Base-by-base conservation (phyloP, 257 asterid genomes). In the Solanum sejunctum region DNA sequence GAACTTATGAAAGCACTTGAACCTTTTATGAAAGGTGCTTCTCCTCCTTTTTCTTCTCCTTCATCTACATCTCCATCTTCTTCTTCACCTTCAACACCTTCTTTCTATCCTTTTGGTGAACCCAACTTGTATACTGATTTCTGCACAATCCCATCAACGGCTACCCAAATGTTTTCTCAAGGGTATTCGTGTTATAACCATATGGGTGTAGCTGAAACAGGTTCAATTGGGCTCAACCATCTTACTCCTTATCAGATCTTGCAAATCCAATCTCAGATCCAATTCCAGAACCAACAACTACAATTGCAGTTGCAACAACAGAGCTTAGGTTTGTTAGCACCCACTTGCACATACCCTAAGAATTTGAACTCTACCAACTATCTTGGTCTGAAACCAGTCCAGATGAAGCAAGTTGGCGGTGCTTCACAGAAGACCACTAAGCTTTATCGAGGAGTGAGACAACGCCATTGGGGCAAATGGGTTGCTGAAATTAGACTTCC, bases 381-480 rank as follows among this genome's bases (percentile, higher is more conserved):
- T 84, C 95, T 94, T 52, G 89, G 89, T 73, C 97, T 90, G 2
- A 92, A 89, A 56, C 90, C 95, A 57, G 93, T 89, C 83, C 89
- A 84, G 1, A 92, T 94, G 99, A 94, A 95, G 85, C 91, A 89
- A 51, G 43, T 87, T 21, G 95, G 92, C 32, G 95, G 92, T 16
- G 21, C 90, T 61, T 88, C 90, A 26, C 66, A 83, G 0, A 95
- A 95, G 88, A 86, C 98, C 5, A 51, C 88, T 4, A 95, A 94
- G 89, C 98, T 95, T 41, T 95, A 92, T 93, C 83, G 98, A 83
- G 98, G 98, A 58, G 98, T 95, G 70, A 84, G 98, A 90, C 98
- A 95, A 90, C 80, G 98, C 23, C 98, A 95, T 67, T 94, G 98
- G 98, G 98, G 98, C 41, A 95, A 95, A 88, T 95, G 98, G 98